Evolutionary conservation across 345 rosid genomes (phyloP), one percentile per base, ranked within the genome.

Genomic region (Salix caprea): DNA sequence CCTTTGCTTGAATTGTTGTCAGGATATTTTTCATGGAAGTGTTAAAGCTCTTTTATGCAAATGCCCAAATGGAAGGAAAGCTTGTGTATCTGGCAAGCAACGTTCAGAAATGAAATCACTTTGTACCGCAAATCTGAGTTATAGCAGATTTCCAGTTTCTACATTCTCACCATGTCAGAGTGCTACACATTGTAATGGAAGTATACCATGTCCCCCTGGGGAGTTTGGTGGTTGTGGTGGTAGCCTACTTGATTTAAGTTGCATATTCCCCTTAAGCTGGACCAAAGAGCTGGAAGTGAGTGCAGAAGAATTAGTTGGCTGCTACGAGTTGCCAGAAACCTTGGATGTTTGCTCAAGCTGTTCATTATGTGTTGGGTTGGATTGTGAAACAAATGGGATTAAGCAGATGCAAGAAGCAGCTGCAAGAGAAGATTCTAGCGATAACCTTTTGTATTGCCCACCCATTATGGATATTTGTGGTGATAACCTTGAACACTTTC

Each of bases 281-380:
- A 84, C 83, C 71, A 91, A 84, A 70, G 90, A 90, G 81, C 87
- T 96, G 85, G 99, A 91, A 87, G 75, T 74, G 75, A 85, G 81
- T 84, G 95, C 99, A 24, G 99, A 96, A 87, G 90, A 93, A 82
- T 83, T 96, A 80, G 90, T 90, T 70, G 88, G 97, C 74, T 89
- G 93, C 84, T 96, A 96, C 80, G 97, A 92, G 78, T 84, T 89
- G 84, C 97, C 93, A 44, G 98, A 96, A 82, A 80, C 85, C 64
- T 78, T 84, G 54, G 93, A 93, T 74, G 78, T 76, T 70, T 83
- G 61, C 69, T 92, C 90, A 15, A 76, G 86, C 54, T 93, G 99
- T 85, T 76, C 91, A 0, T 77, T 92, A 81, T 96, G 98, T 79
- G 74, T 48, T 69, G 92, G 84, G 69, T 71, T 71, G 40, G 88